phyloP scores from a whole-genome alignment of 83 land plant species.

The Picea engelmannii region DNA sequence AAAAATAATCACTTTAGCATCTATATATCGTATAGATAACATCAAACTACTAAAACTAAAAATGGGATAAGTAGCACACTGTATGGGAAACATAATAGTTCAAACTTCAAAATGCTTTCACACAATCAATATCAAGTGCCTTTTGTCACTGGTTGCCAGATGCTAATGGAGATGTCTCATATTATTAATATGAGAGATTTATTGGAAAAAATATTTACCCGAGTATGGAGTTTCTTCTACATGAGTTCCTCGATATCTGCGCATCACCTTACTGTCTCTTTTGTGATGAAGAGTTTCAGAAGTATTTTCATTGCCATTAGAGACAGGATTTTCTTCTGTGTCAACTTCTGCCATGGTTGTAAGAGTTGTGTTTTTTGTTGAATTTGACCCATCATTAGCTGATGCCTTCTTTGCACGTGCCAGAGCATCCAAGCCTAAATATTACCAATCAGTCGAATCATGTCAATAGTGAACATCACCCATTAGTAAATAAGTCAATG shows the following conservation, averaged over 20 bases:
- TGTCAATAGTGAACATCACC: background rate
- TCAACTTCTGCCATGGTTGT: conserved; percentile 38
- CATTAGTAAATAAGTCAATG: background rate
- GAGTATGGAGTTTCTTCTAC: conserved; percentile 20
- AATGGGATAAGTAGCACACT: background rate
- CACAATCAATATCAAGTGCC: background rate
- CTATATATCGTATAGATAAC: background rate
- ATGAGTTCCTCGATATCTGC: conserved; percentile 38
- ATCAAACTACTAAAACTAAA: background rate
- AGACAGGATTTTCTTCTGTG: conserved; percentile 38
- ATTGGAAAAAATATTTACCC: conserved; percentile 21
- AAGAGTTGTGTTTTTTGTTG: conserved; percentile 38
- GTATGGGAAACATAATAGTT: background rate
- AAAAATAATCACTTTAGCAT: background rate
- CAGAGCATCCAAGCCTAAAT: conserved; percentile 66
- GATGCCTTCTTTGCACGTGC: conserved; percentile 61
- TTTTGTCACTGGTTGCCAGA: background rate
- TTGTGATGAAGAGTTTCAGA: background rate
- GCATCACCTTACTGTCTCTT: conserved; percentile 13
- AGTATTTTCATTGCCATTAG: conserved; percentile 22
- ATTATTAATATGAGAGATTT: background rate
- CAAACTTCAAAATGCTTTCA: conserved; percentile 6
- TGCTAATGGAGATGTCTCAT: background rate
- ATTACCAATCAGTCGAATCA: background rate
- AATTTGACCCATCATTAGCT: conserved; percentile 43